A percentile compares a stretch with the other conserved stretches of the same genome.
Conservation (phyloP, 495 filamentous ascomycete species). For the Staphylotrichum longicolle region DNA sequence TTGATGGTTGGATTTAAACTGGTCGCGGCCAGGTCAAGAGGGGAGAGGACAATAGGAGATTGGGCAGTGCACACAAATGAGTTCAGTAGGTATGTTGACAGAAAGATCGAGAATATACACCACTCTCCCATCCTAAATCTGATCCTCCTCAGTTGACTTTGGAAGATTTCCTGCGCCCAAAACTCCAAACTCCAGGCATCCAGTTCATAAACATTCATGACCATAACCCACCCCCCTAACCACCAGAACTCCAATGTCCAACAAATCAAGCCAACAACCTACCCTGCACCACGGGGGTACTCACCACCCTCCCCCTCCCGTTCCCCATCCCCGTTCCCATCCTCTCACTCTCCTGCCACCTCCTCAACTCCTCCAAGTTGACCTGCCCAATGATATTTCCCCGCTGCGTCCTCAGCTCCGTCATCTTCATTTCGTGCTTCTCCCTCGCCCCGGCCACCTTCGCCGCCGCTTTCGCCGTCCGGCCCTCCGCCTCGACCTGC, state of each 20-base stretch:
- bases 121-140: too few species aligned
- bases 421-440: constrained; percentile 27
- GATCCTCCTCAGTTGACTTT: too few species aligned
- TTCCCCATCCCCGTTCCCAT: background rate
- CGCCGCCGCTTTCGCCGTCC: constrained; percentile 15
- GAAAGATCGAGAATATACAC: too few species aligned
- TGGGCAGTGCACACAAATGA: too few species aligned
- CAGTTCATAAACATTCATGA: background rate
- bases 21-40: too few species aligned
- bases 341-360: constrained; percentile 26
- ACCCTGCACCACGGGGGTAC: background rate
- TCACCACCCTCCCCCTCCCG: background rate
- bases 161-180: too few species aligned
- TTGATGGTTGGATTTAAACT: background rate
- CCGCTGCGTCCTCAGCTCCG: constrained; percentile 25
- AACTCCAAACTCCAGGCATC: too few species aligned
- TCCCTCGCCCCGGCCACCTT: constrained; percentile 17
- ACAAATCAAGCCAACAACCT: constrained; percentile 1
- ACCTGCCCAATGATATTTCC: constrained; percentile 33
- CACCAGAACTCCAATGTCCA: too few species aligned
- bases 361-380: constrained; percentile 29
- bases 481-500: background rate
- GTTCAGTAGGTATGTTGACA: too few species aligned
- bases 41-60: too few species aligned
- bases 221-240: background rate